Percentiles rank a stretch among this genome's conserved stretches.
phyloP scores from a whole-genome alignment of 306 rosid species.

The Pyrus betulifolia region DNA sequence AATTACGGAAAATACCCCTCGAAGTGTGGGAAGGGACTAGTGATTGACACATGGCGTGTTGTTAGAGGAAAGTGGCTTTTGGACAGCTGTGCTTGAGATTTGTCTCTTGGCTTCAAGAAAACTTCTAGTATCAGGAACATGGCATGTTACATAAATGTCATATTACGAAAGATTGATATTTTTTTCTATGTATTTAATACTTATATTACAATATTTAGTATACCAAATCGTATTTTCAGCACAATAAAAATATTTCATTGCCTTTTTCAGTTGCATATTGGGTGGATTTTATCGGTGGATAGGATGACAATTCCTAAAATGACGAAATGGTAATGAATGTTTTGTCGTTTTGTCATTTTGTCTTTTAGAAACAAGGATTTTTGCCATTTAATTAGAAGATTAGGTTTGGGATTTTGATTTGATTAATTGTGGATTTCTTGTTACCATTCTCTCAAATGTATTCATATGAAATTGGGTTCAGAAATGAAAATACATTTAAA shows the following conservation, averaged over 20 bases:
- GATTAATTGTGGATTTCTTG: background rate
- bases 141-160: no score
- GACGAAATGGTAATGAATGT: background rate
- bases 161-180: no score
- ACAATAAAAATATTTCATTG: no score
- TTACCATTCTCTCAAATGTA: background rate
- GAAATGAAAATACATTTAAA: no score
- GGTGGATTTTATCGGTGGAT: background rate
- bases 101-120: background rate
- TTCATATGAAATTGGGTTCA: no score
- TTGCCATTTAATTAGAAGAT: no score
- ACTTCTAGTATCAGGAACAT: no score
- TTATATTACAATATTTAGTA: no score
- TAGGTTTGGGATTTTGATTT: background rate
- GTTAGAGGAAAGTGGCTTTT: background rate
- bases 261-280: background rate
- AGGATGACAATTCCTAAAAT: background rate
- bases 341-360: no score
- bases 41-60: slow-evolving; percentile 26
- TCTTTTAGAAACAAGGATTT: no score
- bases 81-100: background rate
- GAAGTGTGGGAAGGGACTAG: background rate
- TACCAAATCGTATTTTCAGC: no score
- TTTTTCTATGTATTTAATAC: no score
- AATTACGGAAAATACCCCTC: slow-evolving; percentile 42